Evolutionary conservation across 352 stramenopile species (phyloP), one percentile per base, ranked within the genome.

Genomic region (Hyaloperonospora brassicae): DNA sequence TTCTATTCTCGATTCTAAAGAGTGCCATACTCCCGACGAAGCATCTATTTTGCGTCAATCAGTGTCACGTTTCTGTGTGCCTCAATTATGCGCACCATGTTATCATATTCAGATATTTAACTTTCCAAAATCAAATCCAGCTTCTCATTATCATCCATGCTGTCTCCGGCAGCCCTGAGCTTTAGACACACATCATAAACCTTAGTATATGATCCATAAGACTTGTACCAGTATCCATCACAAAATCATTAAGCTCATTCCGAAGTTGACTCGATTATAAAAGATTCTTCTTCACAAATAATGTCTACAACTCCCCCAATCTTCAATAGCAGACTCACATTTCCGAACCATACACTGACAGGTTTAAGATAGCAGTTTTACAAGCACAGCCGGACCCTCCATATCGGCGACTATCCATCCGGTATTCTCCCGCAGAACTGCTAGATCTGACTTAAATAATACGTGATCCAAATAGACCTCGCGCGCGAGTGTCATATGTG

Each of bases 221-320:
- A 12, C 12, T 39, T 7, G 7, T 12, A 39, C 34, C 34, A 39
- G 34, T 39, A 39, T 50, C 44, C 62, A 64, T 73, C 91, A 94
- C 24, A 23, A 57, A 66, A 12, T 66, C 59, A 8, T 62, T 38
- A 2, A 62, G 34, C 44, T 66, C 52, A 22, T 59, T 62, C 12
- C 59, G 46, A n/a, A 66, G 48, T 30, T 66, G 59, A 22, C 61
- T 53, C 5, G 47, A 53, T 13, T 66, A 52, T 47, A 59, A 48
- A 14, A 56, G 47, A 12, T 30, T 59, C 49, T 62, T 44, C 21
- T 66, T 57, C 11, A 49, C 54, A 31, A 66, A 62, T 31, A 61
- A 66, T 14, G 25, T 12, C 8, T 22, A 21, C 21, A 62, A 40
- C 2, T 36, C 43, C 39, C 62, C 48, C n/a, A n/a, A n/a, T n/a